A percentile compares a stretch with the other conserved stretches of the same genome.
phyloP scores from a whole-genome alignment of 1,284 basidiomycete genomes.

The Ganoderma leucocontextum region DNA sequence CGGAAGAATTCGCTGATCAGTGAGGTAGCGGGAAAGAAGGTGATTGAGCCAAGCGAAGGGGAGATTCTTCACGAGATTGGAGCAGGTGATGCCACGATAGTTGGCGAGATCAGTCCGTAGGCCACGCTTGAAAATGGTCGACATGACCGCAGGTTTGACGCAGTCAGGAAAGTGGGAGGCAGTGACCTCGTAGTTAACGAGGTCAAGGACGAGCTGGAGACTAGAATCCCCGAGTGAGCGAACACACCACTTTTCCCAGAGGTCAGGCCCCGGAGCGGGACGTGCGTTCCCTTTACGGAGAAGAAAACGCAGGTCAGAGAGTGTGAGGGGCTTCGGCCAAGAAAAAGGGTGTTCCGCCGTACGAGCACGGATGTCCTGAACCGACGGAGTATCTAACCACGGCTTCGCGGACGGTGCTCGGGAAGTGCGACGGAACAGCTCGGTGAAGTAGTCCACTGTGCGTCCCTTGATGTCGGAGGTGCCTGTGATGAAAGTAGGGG shows the following conservation, averaged over 20 bases:
- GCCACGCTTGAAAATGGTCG: background rate
- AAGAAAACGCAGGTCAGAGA: background rate
- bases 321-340: background rate
- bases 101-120: background rate
- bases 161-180: background rate
- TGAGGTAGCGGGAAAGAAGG: background rate
- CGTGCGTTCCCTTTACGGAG: background rate
- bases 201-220: background rate
- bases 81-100: background rate
- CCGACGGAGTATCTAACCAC: background rate
- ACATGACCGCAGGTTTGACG: background rate
- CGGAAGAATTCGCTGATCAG: background rate
- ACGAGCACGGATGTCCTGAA: background rate
- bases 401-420: background rate
- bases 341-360: background rate
- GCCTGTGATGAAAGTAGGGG: background rate
- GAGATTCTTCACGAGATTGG: background rate
- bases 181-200: background rate
- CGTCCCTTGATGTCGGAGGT: background rate
- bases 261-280: background rate
- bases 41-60: background rate
- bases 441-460: background rate
- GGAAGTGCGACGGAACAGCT: background rate
- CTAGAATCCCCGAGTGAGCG: background rate
- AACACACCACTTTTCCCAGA: background rate